Evolutionary conservation across 2,329 filamentous ascomycete species (phyloP), one percentile per base, ranked within the genome.

Genomic region (Fusarium sp.): DNA sequence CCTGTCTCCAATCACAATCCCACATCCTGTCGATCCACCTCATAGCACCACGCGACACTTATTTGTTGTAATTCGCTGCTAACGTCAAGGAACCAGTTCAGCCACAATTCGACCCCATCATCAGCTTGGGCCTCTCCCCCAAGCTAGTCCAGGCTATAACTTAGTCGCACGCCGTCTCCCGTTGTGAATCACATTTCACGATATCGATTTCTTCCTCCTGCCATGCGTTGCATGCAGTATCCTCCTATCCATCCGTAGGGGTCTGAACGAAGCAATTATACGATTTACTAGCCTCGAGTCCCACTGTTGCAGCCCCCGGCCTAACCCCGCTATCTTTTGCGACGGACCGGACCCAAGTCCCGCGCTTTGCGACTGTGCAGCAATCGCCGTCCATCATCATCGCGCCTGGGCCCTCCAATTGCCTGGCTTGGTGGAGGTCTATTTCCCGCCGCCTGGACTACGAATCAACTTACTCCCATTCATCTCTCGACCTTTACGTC

Each of bases 21-120:
- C 69, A 71, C 69, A 70, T 61, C 65, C 69, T 65, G 60, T 61
- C 53, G 68, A 60, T 71, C 68, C 68, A 71, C 68, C 38, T 61
- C 41, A 45, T 53, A 31, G 44, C 61, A 62, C 57, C 66, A 70
- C 55, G 68, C 68, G 68, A 71, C 66, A 58, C 57, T 64, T 47
- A 41, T 53, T 53, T 54, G n/a, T 34, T n/a, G 7, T 13, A n/a
- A 6, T 52, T 63, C 54, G 53, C 50, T 52, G 62, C 68, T 70
- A 63, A 70, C 68, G 47, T 55, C 60, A 51, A 67, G 55, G 48
- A 53, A 59, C 56, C 53, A 70, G 65, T 64, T 48, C 51, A 56
- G 35, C 44, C 44, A 43, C 32, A 50, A 58, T 41, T 46, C 36
- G 32, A 44, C 51, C 53, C 58, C 48, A 59, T 34, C 19, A 34